These are phyloP conservation scores for Nakazawaea pomicola DNA, from an alignment of 805 yeast genomes.

Conservation along the genomic window DNA sequence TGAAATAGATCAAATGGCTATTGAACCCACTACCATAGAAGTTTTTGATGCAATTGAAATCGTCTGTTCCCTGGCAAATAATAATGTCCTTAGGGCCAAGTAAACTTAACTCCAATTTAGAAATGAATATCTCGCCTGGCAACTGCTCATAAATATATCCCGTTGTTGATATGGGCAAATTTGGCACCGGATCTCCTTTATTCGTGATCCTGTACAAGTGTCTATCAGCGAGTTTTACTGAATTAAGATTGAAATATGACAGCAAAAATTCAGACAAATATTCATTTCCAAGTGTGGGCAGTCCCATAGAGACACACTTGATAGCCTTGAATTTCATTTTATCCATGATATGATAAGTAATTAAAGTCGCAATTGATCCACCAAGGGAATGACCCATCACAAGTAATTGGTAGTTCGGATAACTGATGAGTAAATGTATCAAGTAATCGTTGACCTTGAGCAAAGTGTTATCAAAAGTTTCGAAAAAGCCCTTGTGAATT, in stretches of 20 bases:
- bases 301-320: constrained; percentile 35
- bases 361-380: constrained; percentile 34
- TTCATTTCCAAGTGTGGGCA: constrained; percentile 37
- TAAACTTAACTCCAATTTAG: constrained; percentile 12
- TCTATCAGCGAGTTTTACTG: constrained; percentile 8
- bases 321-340: constrained; percentile 28
- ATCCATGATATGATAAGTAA: constrained; percentile 32
- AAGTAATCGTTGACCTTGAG: constrained; percentile 22
- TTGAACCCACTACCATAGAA: constrained; percentile 10
- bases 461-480: constrained; percentile 27
- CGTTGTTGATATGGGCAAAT: constrained; percentile 12
- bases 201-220: constrained; percentile 24
- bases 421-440: constrained; percentile 16
- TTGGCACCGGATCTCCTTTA: constrained; percentile 24
- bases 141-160: constrained; percentile 17
- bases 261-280: constrained; percentile 34
- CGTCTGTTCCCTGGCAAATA: constrained; percentile 13
- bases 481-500: constrained; percentile 34
- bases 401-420: constrained; percentile 16
- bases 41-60: constrained; percentile 13
- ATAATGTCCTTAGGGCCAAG: constrained; percentile 10
- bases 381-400: constrained; percentile 29
- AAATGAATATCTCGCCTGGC: constrained; percentile 21
- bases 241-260: neutral
- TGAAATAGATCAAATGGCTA: constrained; percentile 16